Conservation (phyloP, 1,139 yeast genomes). For the Hansenula lynferdii region DNA sequence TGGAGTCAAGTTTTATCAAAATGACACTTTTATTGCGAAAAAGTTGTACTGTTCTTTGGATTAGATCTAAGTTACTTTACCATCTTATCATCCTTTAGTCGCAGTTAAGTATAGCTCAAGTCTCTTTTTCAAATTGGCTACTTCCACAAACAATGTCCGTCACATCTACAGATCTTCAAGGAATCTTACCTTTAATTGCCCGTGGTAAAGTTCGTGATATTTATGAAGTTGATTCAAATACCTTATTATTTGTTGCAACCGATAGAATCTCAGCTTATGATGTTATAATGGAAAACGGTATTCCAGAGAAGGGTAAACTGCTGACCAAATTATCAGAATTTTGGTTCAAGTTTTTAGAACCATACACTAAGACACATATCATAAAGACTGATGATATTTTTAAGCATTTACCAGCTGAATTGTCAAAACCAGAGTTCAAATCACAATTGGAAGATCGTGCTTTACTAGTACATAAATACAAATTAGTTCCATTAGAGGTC, state of each 20-base stretch:
- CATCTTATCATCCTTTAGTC: no score
- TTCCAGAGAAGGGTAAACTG: constrained; percentile 83
- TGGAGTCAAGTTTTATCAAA: neutral
- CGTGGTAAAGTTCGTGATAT: constrained; percentile 96
- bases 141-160: constrained; percentile 13
- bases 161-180: constrained; percentile 63
- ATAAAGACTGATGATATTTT: constrained; percentile 46
- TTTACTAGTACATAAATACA: constrained; percentile 75
- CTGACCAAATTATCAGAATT: constrained; percentile 83
- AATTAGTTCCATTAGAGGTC: constrained; percentile 88
- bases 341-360: constrained; percentile 77
- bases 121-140: neutral
- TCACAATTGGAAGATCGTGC: constrained; percentile 72
- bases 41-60: no score
- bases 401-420: constrained; percentile 53
- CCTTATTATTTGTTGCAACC: constrained; percentile 88
- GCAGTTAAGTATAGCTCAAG: no score
- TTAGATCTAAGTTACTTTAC: no score
- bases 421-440: constrained; percentile 54
- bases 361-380: constrained; percentile 31
- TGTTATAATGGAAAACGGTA: constrained; percentile 90
- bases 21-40: constrained; percentile 1
- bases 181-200: constrained; percentile 75
- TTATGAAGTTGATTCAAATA: constrained; percentile 69
- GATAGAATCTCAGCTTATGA: constrained; percentile 98